These are phyloP conservation scores for Aspergillus sclerotiicarbonarius DNA, from an alignment of 495 filamentous ascomycete genomes.

Conservation along the genomic window DNA sequence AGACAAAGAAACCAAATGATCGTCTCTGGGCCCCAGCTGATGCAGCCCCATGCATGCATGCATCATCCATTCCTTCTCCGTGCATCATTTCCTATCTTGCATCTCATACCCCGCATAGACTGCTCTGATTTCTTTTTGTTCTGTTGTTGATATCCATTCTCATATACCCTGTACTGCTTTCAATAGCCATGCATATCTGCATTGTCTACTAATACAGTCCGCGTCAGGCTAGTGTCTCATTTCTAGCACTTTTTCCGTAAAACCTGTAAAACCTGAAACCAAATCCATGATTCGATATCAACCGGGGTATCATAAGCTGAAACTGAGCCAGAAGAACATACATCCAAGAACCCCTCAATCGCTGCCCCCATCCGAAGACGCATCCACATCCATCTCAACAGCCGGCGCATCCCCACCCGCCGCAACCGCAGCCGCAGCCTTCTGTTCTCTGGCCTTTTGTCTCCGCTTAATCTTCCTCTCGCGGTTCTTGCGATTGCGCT, in stretches of 20 bases:
- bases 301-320: slow-evolving; percentile 25
- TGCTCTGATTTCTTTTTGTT: slow-evolving; percentile 7
- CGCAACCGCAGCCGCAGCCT: slow-evolving; percentile 35
- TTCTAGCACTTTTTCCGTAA: neutral
- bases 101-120: slow-evolving; percentile 23
- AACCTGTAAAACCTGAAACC: neutral
- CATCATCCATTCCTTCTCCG: slow-evolving; percentile 5
- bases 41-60: slow-evolving; percentile 1
- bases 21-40: neutral
- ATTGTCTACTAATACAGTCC: neutral
- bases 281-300: slow-evolving; percentile 2
- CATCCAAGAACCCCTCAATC: slow-evolving; percentile 4
- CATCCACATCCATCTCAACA: slow-evolving; percentile 18
- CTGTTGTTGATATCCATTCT: slow-evolving; percentile 1
- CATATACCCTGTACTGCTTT: slow-evolving; percentile 10
- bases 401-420: slow-evolving; percentile 10
- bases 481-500: slow-evolving; percentile 46
- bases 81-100: slow-evolving; percentile 5
- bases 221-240: neutral
- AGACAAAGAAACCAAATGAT: slow-evolving; percentile 14
- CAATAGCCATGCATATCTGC: neutral
- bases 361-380: slow-evolving; percentile 23
- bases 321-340: neutral
- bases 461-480: slow-evolving; percentile 45
- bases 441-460: slow-evolving; percentile 44